Conservation (phyloP, 2,329 filamentous ascomycete species). For the Bertia moriformis region DNA sequence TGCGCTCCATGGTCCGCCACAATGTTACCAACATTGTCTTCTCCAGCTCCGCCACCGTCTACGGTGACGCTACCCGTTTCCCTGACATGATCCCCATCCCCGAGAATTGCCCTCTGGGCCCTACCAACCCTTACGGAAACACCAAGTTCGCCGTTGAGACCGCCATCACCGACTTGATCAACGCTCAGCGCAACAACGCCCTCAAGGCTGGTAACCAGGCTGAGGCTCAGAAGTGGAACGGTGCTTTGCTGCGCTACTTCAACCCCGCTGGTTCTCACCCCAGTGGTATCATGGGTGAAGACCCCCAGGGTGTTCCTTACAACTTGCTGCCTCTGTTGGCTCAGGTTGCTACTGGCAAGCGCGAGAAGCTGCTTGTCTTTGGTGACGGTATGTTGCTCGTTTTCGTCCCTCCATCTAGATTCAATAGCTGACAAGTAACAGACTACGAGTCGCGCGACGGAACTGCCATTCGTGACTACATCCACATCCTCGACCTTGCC, state of each 20-base stretch:
- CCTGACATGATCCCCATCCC: slow-evolving; percentile 98
- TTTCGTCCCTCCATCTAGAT: not conserved
- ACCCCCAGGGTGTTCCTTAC: slow-evolving; percentile 87
- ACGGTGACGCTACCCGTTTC: slow-evolving; percentile 91
- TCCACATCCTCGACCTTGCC: slow-evolving; percentile 84
- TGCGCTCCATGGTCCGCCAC: slow-evolving; percentile 75
- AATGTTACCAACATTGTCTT: slow-evolving; percentile 96
- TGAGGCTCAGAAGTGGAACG: slow-evolving; percentile 65
- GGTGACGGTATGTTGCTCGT: slow-evolving; percentile 77
- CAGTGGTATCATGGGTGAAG: slow-evolving; percentile 93
- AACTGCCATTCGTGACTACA: slow-evolving; percentile 93
- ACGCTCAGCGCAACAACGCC: slow-evolving; percentile 69
- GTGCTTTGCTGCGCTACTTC: slow-evolving; percentile 86
- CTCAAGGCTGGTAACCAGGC: slow-evolving; percentile 65
- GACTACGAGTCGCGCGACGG: slow-evolving; percentile 86
- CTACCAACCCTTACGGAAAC: slow-evolving; percentile 94
- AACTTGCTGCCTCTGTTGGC: slow-evolving; percentile 89
- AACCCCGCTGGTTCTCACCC: slow-evolving; percentile 93
- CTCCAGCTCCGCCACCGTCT: slow-evolving; percentile 93
- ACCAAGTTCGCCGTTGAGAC: slow-evolving; percentile 88
- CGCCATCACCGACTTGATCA: slow-evolving; percentile 81
- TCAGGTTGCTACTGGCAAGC: slow-evolving; percentile 87
- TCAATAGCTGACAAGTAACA: slow-evolving; percentile 16
- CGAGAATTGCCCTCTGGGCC: slow-evolving; percentile 86
- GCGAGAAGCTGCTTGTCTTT: slow-evolving; percentile 87